Conservation (phyloP, 2,329 filamentous ascomycete species). For the Calonectria fujianensis region DNA sequence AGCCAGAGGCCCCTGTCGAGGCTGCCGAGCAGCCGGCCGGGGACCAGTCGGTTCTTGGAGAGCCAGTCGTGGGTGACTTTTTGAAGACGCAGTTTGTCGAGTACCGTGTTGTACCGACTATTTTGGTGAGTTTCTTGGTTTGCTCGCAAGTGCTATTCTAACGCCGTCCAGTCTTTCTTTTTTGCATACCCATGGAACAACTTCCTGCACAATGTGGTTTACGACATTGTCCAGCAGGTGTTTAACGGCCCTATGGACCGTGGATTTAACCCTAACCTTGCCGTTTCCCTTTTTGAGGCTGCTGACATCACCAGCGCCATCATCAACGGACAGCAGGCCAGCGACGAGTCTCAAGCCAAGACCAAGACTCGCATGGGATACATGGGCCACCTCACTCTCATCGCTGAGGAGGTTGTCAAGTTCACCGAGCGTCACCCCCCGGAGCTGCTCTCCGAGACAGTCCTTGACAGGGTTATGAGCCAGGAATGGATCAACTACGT, state of each 20-base stretch:
- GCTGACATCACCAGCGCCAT: conserved; percentile 94
- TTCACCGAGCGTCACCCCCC: conserved; percentile 96
- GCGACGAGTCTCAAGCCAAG: conserved; percentile 88
- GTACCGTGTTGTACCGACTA: conserved; percentile 94
- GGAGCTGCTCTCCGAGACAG: conserved; percentile 87
- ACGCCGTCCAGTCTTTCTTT: conserved; percentile 85
- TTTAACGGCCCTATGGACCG: conserved; percentile 99
- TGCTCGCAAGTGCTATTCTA: conserved; percentile 33
- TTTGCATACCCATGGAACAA: conserved; percentile 99
- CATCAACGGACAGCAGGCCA: conserved; percentile 90
- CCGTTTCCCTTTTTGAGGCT: conserved; percentile 93
- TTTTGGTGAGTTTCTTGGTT: conserved; percentile 79
- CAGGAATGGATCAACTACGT: conserved; percentile 96
- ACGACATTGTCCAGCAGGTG: conserved; percentile 98
- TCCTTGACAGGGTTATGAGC: conserved; percentile 92
- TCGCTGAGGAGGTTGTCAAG: conserved; percentile 98
- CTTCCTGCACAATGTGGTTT: conserved; percentile 98
- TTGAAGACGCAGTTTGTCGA: conserved; percentile 98
- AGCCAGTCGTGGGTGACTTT: conserved; percentile 93
- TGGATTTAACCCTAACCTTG: conserved; percentile 91
- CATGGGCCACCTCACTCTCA: conserved; percentile 98
- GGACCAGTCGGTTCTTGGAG: conserved; percentile 51
- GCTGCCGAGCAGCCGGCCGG: conserved; percentile 42
- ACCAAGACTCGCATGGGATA: conserved; percentile 95
- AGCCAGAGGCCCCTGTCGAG: conserved; percentile 28